These are phyloP conservation scores for Leccinellum luteum DNA, from an alignment of 768 basidiomycete genomes.

Conservation along the genomic window DNA sequence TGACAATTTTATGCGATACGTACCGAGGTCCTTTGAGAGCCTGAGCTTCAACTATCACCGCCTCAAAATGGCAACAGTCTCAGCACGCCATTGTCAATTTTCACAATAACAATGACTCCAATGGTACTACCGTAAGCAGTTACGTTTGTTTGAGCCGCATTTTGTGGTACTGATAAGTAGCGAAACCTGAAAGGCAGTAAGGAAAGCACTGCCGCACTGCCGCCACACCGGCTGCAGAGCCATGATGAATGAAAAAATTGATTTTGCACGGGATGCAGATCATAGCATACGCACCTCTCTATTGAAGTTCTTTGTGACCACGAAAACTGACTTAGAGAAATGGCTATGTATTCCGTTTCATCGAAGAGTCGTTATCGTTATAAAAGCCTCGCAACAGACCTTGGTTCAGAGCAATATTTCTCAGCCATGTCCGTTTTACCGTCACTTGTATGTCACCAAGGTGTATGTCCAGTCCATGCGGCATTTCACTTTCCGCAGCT, in stretches of 20 bases:
- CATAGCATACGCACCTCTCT: neutral
- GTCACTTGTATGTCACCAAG: neutral
- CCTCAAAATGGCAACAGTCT: neutral
- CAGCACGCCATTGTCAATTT: neutral
- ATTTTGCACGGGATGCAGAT: neutral
- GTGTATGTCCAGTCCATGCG: neutral
- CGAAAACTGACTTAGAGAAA: neutral
- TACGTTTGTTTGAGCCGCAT: neutral
- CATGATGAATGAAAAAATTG: neutral
- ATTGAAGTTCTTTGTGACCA: neutral
- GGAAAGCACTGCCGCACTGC: neutral
- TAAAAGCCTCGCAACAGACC: neutral
- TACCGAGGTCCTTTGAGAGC: no score
- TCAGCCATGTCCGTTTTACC: neutral
- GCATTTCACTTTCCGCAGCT: neutral
- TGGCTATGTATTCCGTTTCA: neutral
- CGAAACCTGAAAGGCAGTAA: neutral
- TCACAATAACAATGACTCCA: neutral
- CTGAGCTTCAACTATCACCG: neutral
- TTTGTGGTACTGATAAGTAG: neutral
- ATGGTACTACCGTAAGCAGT: neutral
- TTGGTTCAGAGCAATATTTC: neutral
- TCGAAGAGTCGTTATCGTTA: neutral
- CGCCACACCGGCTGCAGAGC: neutral
- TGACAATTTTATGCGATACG: no score